Percentiles rank a stretch among this genome's conserved stretches.
These are phyloP conservation scores for Truncatella angustata DNA, from an alignment of 2,329 filamentous ascomycete species.

Conservation along the genomic window DNA sequence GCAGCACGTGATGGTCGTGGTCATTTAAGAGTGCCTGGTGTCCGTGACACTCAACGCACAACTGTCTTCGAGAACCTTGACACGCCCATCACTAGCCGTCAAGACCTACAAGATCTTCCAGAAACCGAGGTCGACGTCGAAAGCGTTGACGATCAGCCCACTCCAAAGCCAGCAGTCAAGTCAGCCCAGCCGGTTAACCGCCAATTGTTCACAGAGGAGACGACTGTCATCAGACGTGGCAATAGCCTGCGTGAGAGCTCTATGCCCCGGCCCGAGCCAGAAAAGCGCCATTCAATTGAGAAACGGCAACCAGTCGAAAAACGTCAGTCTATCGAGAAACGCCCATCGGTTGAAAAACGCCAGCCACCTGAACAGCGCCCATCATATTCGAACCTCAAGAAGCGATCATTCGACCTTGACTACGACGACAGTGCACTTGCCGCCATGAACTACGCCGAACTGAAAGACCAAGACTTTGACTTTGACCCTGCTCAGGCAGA, in stretches of 20 bases:
- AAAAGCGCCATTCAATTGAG: no score
- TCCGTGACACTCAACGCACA: constrained; percentile 22
- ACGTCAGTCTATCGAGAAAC: no score
- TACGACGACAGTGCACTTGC: constrained; percentile 57
- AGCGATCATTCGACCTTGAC: constrained; percentile 38
- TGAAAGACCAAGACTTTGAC: constrained; percentile 54
- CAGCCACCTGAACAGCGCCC: constrained; percentile 21
- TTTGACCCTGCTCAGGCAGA: constrained; percentile 52
- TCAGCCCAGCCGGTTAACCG: constrained; percentile 25
- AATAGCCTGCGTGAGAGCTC: constrained; percentile 13
- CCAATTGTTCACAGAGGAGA: constrained; percentile 23
- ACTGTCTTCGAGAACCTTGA: constrained; percentile 29
- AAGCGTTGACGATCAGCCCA: constrained; percentile 22
- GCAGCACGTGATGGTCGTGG: constrained; percentile 14
- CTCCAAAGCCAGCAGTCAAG: constrained; percentile 23
- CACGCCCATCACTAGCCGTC: constrained; percentile 24
- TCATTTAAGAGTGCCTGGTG: constrained; percentile 18
- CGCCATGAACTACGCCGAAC: constrained; percentile 50
- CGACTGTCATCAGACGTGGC: constrained; percentile 13
- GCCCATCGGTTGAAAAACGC: no score
- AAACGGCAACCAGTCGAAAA: no score
- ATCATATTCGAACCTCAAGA: constrained; percentile 18
- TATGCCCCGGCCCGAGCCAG: constrained; percentile 22
- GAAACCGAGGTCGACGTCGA: constrained; percentile 21
- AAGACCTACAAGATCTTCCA: background rate